Evolutionary conservation across 2,329 filamentous ascomycete genomes (phyloP).

Genomic region (Fusarium euwallaceae): DNA sequence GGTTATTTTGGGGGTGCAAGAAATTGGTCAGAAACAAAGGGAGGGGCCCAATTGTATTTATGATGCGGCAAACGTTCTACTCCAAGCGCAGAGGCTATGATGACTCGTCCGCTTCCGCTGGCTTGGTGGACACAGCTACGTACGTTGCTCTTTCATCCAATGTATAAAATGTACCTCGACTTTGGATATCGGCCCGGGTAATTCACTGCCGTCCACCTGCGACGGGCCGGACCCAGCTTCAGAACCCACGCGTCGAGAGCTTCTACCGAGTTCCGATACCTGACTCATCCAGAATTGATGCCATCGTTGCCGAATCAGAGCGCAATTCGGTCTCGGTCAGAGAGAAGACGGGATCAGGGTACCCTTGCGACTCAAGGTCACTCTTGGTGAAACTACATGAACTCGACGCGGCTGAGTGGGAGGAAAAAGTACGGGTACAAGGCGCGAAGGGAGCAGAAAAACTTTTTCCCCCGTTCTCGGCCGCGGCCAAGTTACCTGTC

Average conservation of each 20-base stretch:
- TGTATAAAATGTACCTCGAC: constrained; percentile 11
- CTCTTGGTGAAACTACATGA: constrained; percentile 22
- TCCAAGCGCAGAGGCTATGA: constrained; percentile 30
- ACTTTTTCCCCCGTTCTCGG: constrained; percentile 41
- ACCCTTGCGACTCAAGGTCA: constrained; percentile 35
- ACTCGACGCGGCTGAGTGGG: constrained; percentile 17
- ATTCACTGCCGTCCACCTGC: constrained; percentile 31
- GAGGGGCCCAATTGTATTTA: constrained; percentile 37
- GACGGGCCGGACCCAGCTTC: constrained; percentile 44
- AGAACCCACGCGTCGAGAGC: constrained; percentile 31
- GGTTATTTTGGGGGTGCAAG: constrained; percentile 2
- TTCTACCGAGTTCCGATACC: constrained; percentile 43
- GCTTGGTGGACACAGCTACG: not conserved
- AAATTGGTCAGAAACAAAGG: not conserved
- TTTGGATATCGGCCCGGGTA: constrained; percentile 19
- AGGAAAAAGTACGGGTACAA: constrained; percentile 7
- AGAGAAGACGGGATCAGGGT: constrained; percentile 23
- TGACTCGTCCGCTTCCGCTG: constrained; percentile 23
- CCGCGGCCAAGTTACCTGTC: constrained; percentile 18
- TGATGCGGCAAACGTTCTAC: constrained; percentile 26
- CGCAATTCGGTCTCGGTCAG: constrained; percentile 4
- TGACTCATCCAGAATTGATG: constrained; percentile 40
- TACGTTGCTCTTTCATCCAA: not conserved
- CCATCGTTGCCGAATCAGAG: constrained; percentile 34
- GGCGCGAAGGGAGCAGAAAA: constrained; percentile 19